Conservation (phyloP, 306 rosid species). For the Cucumis melo region DNA sequence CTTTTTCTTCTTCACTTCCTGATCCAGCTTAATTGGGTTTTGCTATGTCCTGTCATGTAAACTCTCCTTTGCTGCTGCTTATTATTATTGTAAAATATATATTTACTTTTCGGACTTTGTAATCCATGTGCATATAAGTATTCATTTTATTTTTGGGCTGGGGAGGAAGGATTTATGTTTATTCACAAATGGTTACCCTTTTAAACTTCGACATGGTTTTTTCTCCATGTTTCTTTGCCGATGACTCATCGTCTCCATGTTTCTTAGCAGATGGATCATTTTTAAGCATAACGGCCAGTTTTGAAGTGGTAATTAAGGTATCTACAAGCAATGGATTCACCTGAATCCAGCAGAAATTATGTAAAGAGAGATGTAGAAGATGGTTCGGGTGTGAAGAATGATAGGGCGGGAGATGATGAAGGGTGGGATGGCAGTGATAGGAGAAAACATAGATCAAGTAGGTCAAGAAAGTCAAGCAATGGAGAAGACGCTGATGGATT, state of each 20-base stretch:
- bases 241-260: not conserved
- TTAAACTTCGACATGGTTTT: not conserved
- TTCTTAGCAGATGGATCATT: not conserved
- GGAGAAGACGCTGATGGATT: slow-evolving; percentile 52
- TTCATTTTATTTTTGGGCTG: not conserved
- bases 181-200: not conserved
- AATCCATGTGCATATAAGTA: not conserved
- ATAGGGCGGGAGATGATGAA: slow-evolving; percentile 49
- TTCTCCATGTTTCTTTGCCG: no score
- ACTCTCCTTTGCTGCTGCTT: not conserved
- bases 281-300: not conserved
- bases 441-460: slow-evolving; percentile 71
- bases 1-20: not conserved
- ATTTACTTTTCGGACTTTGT: not conserved
- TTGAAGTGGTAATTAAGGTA: not conserved
- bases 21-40: not conserved
- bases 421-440: slow-evolving; percentile 63
- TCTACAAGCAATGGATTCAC: slow-evolving; percentile 40
- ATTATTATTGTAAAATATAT: not conserved
- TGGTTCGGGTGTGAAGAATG: slow-evolving; percentile 44
- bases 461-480: slow-evolving; percentile 46
- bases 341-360: slow-evolving; percentile 28
- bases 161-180: not conserved
- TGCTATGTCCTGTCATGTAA: not conserved
- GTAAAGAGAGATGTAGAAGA: slow-evolving; percentile 32